Percentiles rank a stretch among this genome's conserved stretches.
Evolutionary conservation across 164 flowering plant species (phyloP).

Genomic region (Aristolochia californica): DNA sequence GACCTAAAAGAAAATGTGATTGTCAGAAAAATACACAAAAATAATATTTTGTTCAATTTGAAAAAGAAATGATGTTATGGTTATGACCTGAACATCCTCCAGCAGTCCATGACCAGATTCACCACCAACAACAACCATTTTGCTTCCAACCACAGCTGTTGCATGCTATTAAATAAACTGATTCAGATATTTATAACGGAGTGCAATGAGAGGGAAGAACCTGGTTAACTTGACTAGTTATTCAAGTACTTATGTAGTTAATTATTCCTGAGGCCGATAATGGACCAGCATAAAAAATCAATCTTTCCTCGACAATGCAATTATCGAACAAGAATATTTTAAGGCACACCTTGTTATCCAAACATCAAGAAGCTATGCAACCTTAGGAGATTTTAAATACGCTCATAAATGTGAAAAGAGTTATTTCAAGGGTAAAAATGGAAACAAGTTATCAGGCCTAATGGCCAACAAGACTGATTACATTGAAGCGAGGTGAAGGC

Average conservation of each 20-base stretch:
- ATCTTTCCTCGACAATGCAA: too few species aligned
- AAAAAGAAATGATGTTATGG: not conserved
- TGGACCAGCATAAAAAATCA: not conserved
- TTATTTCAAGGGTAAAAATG: not conserved
- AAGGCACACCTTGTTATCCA: too few species aligned
- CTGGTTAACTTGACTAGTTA: slow-evolving; percentile 16
- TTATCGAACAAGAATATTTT: too few species aligned
- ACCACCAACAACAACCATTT: slow-evolving; percentile 98
- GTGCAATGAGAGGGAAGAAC: slow-evolving; percentile 8
- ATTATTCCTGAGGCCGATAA: too few species aligned
- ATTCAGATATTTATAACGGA: not conserved
- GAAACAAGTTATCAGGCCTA: too few species aligned
- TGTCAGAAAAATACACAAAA: not conserved
- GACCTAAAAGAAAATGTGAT: slow-evolving; percentile 41
- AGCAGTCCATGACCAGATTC: slow-evolving; percentile 72
- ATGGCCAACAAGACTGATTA: not conserved
- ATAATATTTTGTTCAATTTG: not conserved
- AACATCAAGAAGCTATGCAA: too few species aligned
- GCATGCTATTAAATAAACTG: slow-evolving; percentile 57
- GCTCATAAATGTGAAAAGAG: too few species aligned
- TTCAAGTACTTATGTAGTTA: too few species aligned
- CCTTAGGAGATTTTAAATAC: not conserved
- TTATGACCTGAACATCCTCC: slow-evolving; percentile 88
- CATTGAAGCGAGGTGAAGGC: slow-evolving; percentile 52
- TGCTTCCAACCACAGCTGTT: slow-evolving; percentile 85